Base-by-base conservation (phyloP, 2,329 filamentous ascomycete species). In the Ophiostoma populinum region DNA sequence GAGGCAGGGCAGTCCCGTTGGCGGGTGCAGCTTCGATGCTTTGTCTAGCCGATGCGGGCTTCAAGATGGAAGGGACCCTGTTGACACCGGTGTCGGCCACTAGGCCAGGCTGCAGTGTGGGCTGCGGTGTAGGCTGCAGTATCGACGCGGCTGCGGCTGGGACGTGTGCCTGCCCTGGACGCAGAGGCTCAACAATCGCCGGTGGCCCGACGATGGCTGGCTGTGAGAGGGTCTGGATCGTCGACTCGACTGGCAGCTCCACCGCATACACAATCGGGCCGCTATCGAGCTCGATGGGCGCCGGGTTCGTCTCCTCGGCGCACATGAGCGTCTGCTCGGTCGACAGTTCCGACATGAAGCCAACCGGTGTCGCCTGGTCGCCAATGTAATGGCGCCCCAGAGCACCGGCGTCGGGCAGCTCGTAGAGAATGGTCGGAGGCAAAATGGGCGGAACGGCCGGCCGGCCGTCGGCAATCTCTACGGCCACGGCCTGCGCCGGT, bases 331-430 rank as follows among this genome's bases (percentile, higher is more conserved):
- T 64, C 16, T 54, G 46, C 13, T 58, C 55, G 8, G 59, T 64
- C 5, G 59, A 46, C 51, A 68, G 59, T 46, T 67, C 63, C 3
- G 62, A 56, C 16, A 67, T 49, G 12, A 57, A 26, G 1, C 62
- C 62, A 2, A 65, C 52, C 2, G 30, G 30, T 7, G 30, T 32
- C 13, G 21, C 30, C 0, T 63, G 61, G 24, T 61, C 50, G 11
- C 50, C 55, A 4, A 39, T 26, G 7, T 47, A 45, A 11, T 44
- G 39, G 7, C 32, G 26, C 9, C 40, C 39, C 22, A 43, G 30
- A 3, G 34, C 13, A 40, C 44, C 4, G 0, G 46, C 43, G 17
- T 45, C 53, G 0, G 51, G 47, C 4, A 53, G 51, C 43, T 55
- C 52, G 18, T 40, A 13, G 20, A 42, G 16, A 2, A 28, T 22